Percentiles rank a stretch among this genome's conserved stretches.
These are phyloP conservation scores for Urostyla sp. DNA, from an alignment of 73 alveolate species.

Conservation along the genomic window DNA sequence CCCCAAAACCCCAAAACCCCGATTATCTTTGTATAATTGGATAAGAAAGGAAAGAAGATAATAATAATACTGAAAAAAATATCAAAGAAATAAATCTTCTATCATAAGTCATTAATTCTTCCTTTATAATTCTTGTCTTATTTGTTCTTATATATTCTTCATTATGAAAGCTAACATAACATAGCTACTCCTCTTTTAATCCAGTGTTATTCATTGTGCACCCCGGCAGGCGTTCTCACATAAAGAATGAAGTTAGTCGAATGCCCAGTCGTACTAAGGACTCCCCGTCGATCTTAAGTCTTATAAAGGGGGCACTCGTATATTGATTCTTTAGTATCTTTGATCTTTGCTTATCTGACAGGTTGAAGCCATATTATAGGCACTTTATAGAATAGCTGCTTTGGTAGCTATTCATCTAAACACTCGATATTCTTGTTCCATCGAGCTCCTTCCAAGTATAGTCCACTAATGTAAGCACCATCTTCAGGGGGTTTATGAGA, in stretches of 20 bases:
- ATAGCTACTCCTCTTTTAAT: slow-evolving; percentile 93
- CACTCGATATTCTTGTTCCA: slow-evolving; percentile 88
- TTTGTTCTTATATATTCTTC: too few relatives aligned
- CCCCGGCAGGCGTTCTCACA: slow-evolving; percentile 74
- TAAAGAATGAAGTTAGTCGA: slow-evolving; percentile 89
- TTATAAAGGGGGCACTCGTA: slow-evolving; percentile 96
- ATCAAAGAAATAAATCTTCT: too few relatives aligned
- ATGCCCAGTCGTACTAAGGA: slow-evolving; percentile 96
- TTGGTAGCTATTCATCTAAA: slow-evolving; percentile 93
- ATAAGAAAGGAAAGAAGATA: too few relatives aligned
- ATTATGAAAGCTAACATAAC: slow-evolving; percentile 50
- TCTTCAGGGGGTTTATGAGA: slow-evolving; percentile 77
- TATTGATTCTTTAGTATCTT: not conserved
- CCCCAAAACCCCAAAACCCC: too few relatives aligned
- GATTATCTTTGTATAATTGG: too few relatives aligned
- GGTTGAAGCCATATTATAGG: slow-evolving; percentile 82
- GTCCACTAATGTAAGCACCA: slow-evolving; percentile 97
- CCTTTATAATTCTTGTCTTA: too few relatives aligned
- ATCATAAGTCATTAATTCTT: too few relatives aligned
- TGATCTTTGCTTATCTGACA: slow-evolving; percentile 28
- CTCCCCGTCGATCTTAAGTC: slow-evolving; percentile 93
- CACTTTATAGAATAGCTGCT: slow-evolving; percentile 85
- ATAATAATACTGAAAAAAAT: too few relatives aligned
- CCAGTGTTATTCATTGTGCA: slow-evolving; percentile 80
- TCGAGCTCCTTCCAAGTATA: slow-evolving; percentile 97